These are phyloP conservation scores for Rhodotorula sp. DNA, from an alignment of 1,284 basidiomycete species.

Conservation along the genomic window DNA sequence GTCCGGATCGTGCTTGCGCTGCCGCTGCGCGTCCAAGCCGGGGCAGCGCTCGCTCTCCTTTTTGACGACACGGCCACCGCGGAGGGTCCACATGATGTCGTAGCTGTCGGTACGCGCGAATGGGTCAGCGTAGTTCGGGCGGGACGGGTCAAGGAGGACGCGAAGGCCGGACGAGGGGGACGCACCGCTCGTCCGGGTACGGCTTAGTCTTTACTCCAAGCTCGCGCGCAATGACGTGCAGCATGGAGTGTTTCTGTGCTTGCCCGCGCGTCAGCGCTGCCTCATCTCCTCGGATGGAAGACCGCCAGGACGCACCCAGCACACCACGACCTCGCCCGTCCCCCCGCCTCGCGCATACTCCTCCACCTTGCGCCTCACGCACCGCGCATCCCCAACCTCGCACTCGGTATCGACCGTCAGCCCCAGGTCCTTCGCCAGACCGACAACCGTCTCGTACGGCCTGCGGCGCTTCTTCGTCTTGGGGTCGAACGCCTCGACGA, in stretches of 20 bases:
- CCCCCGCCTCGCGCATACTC: constrained; percentile 39
- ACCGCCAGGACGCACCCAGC: constrained; percentile 42
- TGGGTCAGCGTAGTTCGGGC: background rate
- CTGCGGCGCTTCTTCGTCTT: constrained; percentile 45
- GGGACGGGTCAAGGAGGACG: no score
- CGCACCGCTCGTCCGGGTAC: constrained; percentile 44
- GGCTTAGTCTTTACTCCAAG: constrained; percentile 42
- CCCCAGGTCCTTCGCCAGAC: constrained; percentile 47
- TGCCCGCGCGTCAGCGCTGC: background rate
- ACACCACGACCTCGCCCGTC: constrained; percentile 44
- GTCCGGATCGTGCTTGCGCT: constrained; percentile 24
- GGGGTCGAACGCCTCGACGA: constrained; percentile 46
- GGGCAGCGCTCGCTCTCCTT: constrained; percentile 45
- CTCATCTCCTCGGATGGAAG: no score
- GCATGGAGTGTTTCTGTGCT: constrained; percentile 39
- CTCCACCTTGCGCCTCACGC: constrained; percentile 44
- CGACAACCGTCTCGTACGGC: constrained; percentile 49
- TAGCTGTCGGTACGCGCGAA: constrained; percentile 26
- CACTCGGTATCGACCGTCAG: constrained; percentile 48
- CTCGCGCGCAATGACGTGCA: constrained; percentile 45
- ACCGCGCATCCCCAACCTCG: constrained; percentile 48
- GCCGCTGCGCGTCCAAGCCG: constrained; percentile 34
- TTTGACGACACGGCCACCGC: constrained; percentile 35
- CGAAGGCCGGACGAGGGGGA: background rate
- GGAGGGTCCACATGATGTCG: constrained; percentile 45